Conservation (phyloP, 2,329 filamentous ascomycete species). For the Aspergillus persii region DNA sequence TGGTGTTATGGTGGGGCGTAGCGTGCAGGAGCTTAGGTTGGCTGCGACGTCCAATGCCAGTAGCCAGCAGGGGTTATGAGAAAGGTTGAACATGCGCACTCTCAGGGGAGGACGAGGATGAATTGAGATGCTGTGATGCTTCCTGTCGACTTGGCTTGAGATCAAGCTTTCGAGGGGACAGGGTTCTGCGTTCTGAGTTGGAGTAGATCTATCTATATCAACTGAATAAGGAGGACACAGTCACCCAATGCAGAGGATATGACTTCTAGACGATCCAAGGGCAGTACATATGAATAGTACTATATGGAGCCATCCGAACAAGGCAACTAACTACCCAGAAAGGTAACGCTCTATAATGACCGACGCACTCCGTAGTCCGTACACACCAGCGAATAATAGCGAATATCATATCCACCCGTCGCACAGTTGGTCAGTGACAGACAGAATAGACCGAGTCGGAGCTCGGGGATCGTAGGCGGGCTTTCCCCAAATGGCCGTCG, state of each 20-base stretch:
- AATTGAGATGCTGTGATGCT: not conserved
- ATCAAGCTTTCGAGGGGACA: not conserved
- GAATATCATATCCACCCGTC: too few species aligned
- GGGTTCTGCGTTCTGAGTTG: not conserved
- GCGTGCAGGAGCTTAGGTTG: conserved; percentile 1
- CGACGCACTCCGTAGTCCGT: too few species aligned
- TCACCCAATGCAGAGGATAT: too few species aligned
- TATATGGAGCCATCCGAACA: not conserved
- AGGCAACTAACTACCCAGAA: too few species aligned
- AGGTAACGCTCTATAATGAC: too few species aligned
- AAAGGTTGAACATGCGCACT: too few species aligned
- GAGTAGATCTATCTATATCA: not conserved
- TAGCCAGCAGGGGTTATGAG: too few species aligned
- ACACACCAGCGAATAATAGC: too few species aligned
- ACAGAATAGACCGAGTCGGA: too few species aligned
- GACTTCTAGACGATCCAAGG: too few species aligned
- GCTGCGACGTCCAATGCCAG: not conserved
- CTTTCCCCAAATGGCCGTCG: not conserved
- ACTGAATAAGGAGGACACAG: too few species aligned
- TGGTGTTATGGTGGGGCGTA: conserved; percentile 24
- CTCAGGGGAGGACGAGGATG: not conserved
- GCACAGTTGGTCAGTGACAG: too few species aligned
- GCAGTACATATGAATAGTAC: not conserved
- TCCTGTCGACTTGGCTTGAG: not conserved
- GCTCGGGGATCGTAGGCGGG: not conserved